Evolutionary conservation across 495 filamentous ascomycete genomes (phyloP), one percentile per base, ranked within the genome.

Genomic region (Corynascus novoguineensis): DNA sequence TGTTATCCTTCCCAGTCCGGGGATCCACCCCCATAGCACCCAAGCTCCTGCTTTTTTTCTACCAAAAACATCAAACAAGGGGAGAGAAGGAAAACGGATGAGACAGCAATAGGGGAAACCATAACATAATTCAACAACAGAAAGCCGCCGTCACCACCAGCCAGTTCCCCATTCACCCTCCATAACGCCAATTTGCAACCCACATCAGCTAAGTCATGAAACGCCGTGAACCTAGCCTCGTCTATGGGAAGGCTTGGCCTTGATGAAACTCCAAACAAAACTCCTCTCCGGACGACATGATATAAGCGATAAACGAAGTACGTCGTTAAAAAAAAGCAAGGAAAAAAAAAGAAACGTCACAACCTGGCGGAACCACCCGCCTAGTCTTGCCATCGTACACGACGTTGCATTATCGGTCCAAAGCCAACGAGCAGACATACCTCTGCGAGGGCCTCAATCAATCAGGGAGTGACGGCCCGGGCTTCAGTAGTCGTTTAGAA

Each of bases 401-500:
- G 15, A 42, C 28, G 37, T 37, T 1, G 27, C 42, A 3, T 37
- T 14, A 19, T 25, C 21, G 40, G 40, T 17, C 0, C 0, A 29
- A 55, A 12, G 25, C 41, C 22, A 37, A 15, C 37, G 28, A 27
- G 31, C 25, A 38, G 21, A 52, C 31, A 40, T 51, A 55, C 55
- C 22, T 25, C 27, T 14, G 19, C 50, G 40, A 6, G 15, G 35
- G 2, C 22, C 15, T 21, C 38, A 29, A 50, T 22, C 28, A 37
- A n/a, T n/a, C n/a, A n/a, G n/a, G n/a, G n/a, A n/a, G n/a, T n/a
- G n/a, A n/a, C n/a, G 40, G 5, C 38, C 28, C n/a, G 40, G 44
- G 35, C 55, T 79, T n/a, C 72, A 88, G 59, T 84, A 87, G 37
- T 79, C 82, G 53, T 83, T 79, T 68, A 98, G 81, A 74, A 97